Evolutionary conservation across 2,329 filamentous ascomycete genomes (phyloP), one percentile per base, ranked within the genome.

Genomic region (Geoglossum cookeanum): DNA sequence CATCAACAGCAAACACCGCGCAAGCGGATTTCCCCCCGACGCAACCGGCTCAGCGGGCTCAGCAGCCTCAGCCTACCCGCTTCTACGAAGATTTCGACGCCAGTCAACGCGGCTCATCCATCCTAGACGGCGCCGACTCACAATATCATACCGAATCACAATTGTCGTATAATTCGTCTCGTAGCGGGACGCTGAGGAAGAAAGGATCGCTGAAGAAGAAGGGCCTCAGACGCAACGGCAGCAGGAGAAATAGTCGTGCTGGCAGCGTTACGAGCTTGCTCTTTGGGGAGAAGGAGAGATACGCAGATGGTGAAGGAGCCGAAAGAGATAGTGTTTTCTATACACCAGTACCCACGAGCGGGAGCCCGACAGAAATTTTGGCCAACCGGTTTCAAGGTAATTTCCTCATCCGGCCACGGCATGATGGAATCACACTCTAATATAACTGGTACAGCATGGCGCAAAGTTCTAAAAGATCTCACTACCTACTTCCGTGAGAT

Each of bases 401-500:
- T 45, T 37, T 33, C 27, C 1, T 48, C 15, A 11, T 4, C 29
- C n/a, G 4, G 49, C 27, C 11, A n/a, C 39, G 29, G 13, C 13
- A 15, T 35, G 13, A 55, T 6, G 30, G 30, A 55, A 27, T 5
- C n/a, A 11, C 13, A 11, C n/a, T 53, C 33, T 58, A 35, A 9
- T 29, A 29, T 15, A 39, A 30, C n/a, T 35, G 42, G 11, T 29
- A 33, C 22, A 94, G 89, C 86, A 55, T 98, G 92, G 92, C 81
- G 92, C 64, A 95, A 94, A 73, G 78, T 96, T 13, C 78, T 98
- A 56, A 97, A 97, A 68, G 90, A 96, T 63, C 76, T 97, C 49
- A 95, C 97, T 62, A 74, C 85, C 58, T 97, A 95, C 69, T 97
- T 96, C 68, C 83, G 87, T 64, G 92, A 97, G 68, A 82, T 97